Base-by-base conservation (phyloP, 345 rosid species). In the Eucalyptus globulus region DNA sequence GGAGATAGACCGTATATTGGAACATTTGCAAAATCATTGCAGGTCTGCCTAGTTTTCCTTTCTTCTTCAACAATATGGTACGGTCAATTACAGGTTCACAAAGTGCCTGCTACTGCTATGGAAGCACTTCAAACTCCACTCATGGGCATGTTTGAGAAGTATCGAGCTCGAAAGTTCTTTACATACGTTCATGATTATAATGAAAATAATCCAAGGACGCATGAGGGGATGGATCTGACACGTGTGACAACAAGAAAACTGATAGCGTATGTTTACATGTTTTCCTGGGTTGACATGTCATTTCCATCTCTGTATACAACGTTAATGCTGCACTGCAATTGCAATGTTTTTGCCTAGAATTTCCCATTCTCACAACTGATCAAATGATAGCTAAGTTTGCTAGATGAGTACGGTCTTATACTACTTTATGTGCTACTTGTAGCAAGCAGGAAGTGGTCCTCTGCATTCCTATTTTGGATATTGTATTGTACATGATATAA, bases 121-220 rank as follows among this genome's bases (percentile, higher is more conserved):
- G 99, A 98, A 90, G 99, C 99, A 3, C 94, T 98, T 58, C 96
- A 95, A 91, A 97, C 99, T 91, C 97, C 99, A 86, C 95, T 98
- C 56, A 98, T 97, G 99, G 99, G 99, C 89, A 91, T 98, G 89
- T 98, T 98, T 92, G 99, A 98, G 90, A 98, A 98, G 93, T 98
- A 97, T n/a, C 97, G 99, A 45, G 98, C 99, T 86, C 95, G 98
- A 54, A 98, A 98, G 92, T 96, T 97, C 92, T 95, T 98, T 93
- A 91, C 95, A 40, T 97, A 94, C 86, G 99, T 97, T 93, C 99
- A 98, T 90, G 96, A 95, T 60, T 98, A 96, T 76, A 90, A 94
- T 86, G 99, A 97, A 93, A 93, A 17, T 86, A 96, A 97, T 89
- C 98, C 99, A 8, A 96, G 92, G 92, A 98, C 99, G 67, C 99